Conservation (phyloP, 176 grass and related monocot genomes). For the Olyra latifolia region DNA sequence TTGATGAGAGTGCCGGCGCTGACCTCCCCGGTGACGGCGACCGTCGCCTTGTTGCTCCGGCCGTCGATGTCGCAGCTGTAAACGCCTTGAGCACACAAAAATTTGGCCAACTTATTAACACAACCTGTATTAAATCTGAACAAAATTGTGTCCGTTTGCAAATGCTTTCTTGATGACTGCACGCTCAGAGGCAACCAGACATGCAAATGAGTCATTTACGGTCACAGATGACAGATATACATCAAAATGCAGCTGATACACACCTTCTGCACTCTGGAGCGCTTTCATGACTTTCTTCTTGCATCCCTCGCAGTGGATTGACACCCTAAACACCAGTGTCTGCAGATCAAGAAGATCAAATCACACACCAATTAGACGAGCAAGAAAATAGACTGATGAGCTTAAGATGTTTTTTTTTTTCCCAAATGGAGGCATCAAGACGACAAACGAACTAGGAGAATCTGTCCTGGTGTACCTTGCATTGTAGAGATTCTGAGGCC, state of each 20-base stretch:
- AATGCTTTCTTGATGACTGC: neutral
- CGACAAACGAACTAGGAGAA: neutral
- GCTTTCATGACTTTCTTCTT: constrained; percentile 59
- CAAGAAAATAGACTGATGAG: neutral
- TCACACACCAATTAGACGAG: neutral
- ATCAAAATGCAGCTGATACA: neutral
- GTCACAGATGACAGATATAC: neutral
- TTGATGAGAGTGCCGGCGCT: constrained; percentile 28
- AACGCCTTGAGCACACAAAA: constrained; percentile 28
- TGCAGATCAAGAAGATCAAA: constrained; percentile 13
- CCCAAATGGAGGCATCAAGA: neutral
- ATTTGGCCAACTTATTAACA: neutral
- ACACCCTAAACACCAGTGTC: constrained; percentile 42
- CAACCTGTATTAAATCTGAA: neutral
- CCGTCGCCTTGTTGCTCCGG: constrained; percentile 35
- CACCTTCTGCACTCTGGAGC: constrained; percentile 49
- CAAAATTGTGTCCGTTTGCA: neutral
- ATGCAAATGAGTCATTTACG: neutral
- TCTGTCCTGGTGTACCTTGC: constrained; percentile 19
- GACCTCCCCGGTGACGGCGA: constrained; percentile 33
- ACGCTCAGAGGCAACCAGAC: neutral
- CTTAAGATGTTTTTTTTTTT: neutral
- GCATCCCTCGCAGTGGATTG: constrained; percentile 58
- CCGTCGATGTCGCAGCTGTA: constrained; percentile 39
- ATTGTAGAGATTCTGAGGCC: constrained; percentile 33